These are phyloP conservation scores for Wickerhamiella australiensis DNA, from an alignment of 805 yeast species.

Conservation along the genomic window DNA sequence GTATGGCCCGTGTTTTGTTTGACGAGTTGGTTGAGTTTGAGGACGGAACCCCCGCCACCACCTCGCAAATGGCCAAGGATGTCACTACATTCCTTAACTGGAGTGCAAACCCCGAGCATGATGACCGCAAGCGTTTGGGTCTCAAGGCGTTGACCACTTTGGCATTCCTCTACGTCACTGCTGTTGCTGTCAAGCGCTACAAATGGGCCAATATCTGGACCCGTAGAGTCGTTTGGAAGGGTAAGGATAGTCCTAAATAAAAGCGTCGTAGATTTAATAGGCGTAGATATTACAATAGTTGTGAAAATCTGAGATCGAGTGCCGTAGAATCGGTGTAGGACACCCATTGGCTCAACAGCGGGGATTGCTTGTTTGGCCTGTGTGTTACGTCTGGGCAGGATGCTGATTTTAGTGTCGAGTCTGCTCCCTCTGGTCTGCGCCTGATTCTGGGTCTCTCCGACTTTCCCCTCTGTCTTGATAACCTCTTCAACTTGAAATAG, in stretches of 20 bases:
- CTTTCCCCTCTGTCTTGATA: no score
- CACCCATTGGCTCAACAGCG: no score
- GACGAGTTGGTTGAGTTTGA: constrained; percentile 97
- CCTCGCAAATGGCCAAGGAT: constrained; percentile 99
- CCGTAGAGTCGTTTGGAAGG: constrained; percentile 67
- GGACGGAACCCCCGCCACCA: constrained; percentile 97
- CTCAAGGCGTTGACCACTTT: constrained; percentile 76
- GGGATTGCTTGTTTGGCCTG: no score
- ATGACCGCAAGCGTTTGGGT: constrained; percentile 94
- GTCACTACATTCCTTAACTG: constrained; percentile 92
- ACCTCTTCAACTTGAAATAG: no score
- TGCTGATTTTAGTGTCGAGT: no score
- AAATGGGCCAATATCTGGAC: constrained; percentile 95
- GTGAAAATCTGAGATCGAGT: no score
- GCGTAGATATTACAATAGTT: not conserved
- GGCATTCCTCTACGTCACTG: constrained; percentile 65
- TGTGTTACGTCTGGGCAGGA: no score
- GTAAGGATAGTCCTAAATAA: constrained; percentile 22
- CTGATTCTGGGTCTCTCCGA: no score
- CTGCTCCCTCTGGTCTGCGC: no score
- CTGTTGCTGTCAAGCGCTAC: constrained; percentile 92
- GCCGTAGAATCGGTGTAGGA: no score
- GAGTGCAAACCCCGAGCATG: constrained; percentile 98
- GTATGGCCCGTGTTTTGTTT: constrained; percentile 96
- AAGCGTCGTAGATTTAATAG: not conserved